Percentiles rank a stretch among this genome's conserved stretches.
Evolutionary conservation across 2,329 filamentous ascomycete species (phyloP).

Genomic region (Pestalotiopsis sp.): DNA sequence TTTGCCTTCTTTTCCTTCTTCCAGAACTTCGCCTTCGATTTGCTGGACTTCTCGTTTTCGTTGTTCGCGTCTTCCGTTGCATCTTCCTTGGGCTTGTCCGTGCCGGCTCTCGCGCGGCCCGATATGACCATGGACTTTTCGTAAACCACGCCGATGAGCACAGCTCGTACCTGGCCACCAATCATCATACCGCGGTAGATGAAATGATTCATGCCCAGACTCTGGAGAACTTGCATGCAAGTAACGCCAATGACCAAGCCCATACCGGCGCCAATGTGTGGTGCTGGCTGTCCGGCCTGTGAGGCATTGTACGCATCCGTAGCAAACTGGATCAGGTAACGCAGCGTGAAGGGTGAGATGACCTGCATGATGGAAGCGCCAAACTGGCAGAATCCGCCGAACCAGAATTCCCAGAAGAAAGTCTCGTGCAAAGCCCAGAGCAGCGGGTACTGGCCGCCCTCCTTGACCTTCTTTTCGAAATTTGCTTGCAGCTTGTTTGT

Average conservation of each 20-base stretch:
- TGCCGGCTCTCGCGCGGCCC: conserved; percentile 83
- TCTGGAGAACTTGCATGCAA: conserved; percentile 82
- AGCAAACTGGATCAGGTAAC: conserved; percentile 86
- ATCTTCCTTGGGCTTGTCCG: conserved; percentile 41
- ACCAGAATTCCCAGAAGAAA: conserved; percentile 80
- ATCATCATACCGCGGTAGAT: conserved; percentile 92
- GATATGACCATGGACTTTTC: conserved; percentile 92
- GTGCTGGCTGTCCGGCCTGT: conserved; percentile 51
- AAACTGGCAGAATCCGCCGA: conserved; percentile 80
- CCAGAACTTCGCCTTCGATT: conserved; percentile 36
- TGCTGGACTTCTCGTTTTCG: conserved; percentile 43
- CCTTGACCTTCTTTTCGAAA: conserved; percentile 69
- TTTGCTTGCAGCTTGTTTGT: conserved; percentile 66
- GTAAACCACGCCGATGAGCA: conserved; percentile 85
- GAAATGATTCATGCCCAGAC: conserved; percentile 83
- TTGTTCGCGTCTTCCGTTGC: conserved; percentile 47
- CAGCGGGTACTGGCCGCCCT: conserved; percentile 73
- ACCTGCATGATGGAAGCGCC: conserved; percentile 76
- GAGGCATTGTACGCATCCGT: conserved; percentile 75
- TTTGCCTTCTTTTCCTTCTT: conserved; percentile 40
- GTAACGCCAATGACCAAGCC: conserved; percentile 85
- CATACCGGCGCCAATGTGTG: conserved; percentile 74
- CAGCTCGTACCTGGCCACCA: conserved; percentile 79
- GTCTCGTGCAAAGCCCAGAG: conserved; percentile 84
- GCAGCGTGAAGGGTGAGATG: conserved; percentile 80